Base-by-base conservation (phyloP, 2,329 filamentous ascomycete species). In the Penicillium sp. region DNA sequence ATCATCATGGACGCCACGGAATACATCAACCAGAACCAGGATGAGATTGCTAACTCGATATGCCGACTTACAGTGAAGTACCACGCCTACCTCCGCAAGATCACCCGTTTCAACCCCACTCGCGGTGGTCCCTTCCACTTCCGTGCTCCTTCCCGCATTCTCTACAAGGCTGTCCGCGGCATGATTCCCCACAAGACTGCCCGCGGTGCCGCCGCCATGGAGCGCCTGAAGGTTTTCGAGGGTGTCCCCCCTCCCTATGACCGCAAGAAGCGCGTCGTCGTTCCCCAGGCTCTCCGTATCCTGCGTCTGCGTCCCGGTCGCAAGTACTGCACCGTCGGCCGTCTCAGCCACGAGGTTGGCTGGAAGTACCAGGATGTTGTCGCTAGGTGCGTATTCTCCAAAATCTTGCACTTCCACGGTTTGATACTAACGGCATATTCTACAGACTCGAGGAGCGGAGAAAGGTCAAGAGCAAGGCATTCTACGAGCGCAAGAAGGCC, bases 291-390 rank as follows among this genome's bases (percentile, higher is more conserved):
- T 62, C 82, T 98, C 66, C 84, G 92, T 68, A 84, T 98, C 59
- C 82, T 98, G 70, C 81, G 92, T 71, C 79, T 98, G 70, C 93
- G 95, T 81, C 92, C 92, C 65, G 92, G 92, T 68, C 88, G 92
- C 79, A 98, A 98, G 83, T 98, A 94, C 86, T 98, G 92, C 85
- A 94, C 89, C 56, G 90, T 98, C 60, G 92, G 92, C 62, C 83
- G 92, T 75, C 78, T 98, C 68, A 92, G 86, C 73, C 89, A 95
- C 75, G 92, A 98, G 79, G 92, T 96, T 67, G 92, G 92, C 76
- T 98, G 92, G 92, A 98, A 98, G 79, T 96, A 98, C 84, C 85
- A 95, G 80, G 90, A 95, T 70, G 89, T 98, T 67, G 92, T 98
- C 75, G 84, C 83, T 65, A 88, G 86, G 89, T 96, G 76, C 66